phyloP scores from a whole-genome alignment of 2,329 filamentous ascomycete genomes.

The Plenodomus lindquistii region DNA sequence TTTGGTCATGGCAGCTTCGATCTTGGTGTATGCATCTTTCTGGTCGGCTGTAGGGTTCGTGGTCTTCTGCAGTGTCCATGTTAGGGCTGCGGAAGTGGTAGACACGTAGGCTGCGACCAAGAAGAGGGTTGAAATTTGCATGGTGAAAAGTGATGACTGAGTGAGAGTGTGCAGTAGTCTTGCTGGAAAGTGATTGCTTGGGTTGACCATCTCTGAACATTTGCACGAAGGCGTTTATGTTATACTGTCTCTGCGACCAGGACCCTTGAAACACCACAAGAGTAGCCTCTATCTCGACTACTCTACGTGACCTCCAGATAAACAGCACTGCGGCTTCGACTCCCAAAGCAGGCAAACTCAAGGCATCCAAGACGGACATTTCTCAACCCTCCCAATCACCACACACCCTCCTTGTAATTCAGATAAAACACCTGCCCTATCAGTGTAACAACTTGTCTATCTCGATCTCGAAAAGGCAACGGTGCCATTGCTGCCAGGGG shows the following conservation, averaged over 20 bases:
- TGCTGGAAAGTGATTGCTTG: not conserved
- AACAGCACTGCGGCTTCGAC: not conserved
- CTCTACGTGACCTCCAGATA: not conserved
- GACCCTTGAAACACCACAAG: not conserved
- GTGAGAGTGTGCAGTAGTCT: not conserved
- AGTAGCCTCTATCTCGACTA: too few relatives aligned
- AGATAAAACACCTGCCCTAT: not conserved
- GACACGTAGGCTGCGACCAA: constrained; percentile 22
- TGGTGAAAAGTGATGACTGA: constrained; percentile 7
- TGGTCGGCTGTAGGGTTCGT: constrained; percentile 37
- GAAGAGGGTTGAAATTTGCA: constrained; percentile 27
- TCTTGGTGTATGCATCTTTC: constrained; percentile 35
- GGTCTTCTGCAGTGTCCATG: constrained; percentile 32
- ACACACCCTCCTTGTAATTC: not conserved
- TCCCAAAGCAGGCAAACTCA: not conserved
- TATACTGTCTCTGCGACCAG: not conserved
- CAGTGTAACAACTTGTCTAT: not conserved
- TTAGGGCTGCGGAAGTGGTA: constrained; percentile 25
- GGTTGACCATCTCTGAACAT: not conserved
- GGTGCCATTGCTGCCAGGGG: not conserved
- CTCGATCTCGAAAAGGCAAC: not conserved
- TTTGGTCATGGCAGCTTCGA: constrained; percentile 37
- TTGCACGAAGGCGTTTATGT: too few relatives aligned
- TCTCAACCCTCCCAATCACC: not conserved
- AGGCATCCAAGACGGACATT: not conserved